Evolutionary conservation across 371 early-diverging fungal genomes (phyloP).

Genomic region (Choanephora cucurbitarum): DNA sequence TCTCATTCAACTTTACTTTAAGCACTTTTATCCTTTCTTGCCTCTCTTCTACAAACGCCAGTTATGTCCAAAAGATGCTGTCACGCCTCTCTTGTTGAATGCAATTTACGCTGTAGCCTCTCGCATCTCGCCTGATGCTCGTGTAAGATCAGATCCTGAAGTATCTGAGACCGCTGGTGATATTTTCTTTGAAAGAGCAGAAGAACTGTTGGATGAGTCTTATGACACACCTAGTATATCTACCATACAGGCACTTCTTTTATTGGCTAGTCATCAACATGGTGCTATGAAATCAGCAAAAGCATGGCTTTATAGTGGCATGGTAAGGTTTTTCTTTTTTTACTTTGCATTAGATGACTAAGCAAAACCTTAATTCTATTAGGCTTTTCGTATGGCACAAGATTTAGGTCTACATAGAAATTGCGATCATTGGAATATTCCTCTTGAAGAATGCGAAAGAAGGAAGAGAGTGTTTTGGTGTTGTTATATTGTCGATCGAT

Average conservation of each 20-base stretch:
- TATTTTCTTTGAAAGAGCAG: constrained; percentile 51
- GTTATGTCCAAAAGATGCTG: constrained; percentile 14
- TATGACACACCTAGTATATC: constrained; percentile 60
- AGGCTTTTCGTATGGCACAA: constrained; percentile 58
- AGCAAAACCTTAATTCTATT: neutral
- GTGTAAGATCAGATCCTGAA: constrained; percentile 37
- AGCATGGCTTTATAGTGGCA: constrained; percentile 54
- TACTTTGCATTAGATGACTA: neutral
- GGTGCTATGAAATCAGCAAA: constrained; percentile 52
- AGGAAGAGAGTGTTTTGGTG: constrained; percentile 56
- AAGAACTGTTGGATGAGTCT: constrained; percentile 52
- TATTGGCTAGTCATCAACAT: constrained; percentile 57
- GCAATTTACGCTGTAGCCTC: constrained; percentile 55
- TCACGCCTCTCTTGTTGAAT: constrained; percentile 49
- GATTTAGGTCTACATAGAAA: constrained; percentile 50
- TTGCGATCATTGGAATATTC: constrained; percentile 47
- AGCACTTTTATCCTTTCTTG: constrained; percentile 53
- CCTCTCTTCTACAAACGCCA: constrained; percentile 55
- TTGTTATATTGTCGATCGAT: constrained; percentile 49
- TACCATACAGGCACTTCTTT: constrained; percentile 60
- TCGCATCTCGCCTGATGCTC: constrained; percentile 40
- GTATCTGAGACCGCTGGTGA: constrained; percentile 44
- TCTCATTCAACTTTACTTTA: constrained; percentile 56
- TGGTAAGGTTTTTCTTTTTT: too few relatives aligned
- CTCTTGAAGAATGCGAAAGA: constrained; percentile 44